Conservation (phyloP, 345 rosid species). For the Hypericum androsaemum region DNA sequence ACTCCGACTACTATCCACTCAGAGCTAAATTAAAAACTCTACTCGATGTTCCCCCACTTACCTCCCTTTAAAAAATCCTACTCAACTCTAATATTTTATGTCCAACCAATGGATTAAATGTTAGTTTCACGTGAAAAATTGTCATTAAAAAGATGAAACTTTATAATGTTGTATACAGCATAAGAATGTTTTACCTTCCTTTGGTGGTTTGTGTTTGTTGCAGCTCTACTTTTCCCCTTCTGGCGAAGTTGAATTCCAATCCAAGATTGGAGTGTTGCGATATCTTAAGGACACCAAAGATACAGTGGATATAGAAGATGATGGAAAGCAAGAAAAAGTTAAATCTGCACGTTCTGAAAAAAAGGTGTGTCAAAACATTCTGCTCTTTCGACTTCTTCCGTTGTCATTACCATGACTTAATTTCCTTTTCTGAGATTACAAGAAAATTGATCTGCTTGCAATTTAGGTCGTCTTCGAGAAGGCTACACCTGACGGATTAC, state of each 20-base stretch:
- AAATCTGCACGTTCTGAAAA: conserved; percentile 8
- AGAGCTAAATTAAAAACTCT: too few species aligned
- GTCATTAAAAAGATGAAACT: conserved; percentile 3
- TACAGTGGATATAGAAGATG: too few species aligned
- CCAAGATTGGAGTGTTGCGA: conserved; percentile 34
- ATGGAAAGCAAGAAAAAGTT: conserved; percentile 18
- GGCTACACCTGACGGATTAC: conserved; percentile 63
- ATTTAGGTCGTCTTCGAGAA: conserved; percentile 35
- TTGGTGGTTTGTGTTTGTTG: conserved; percentile 18
- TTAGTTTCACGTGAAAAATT: too few species aligned
- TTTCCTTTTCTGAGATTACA: conserved; percentile 6
- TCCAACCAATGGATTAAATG: too few species aligned
- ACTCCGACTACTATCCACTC: too few species aligned
- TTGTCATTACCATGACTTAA: background rate
- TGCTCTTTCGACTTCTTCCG: conserved; percentile 1
- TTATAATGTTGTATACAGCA: background rate
- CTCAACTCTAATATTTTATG: too few species aligned
- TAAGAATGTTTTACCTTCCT: background rate
- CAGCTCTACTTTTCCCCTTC: conserved; percentile 44
- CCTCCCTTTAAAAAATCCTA: too few species aligned
- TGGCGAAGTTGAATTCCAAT: conserved; percentile 27
- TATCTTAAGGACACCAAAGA: conserved; percentile 18
- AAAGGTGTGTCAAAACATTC: conserved; percentile 22
- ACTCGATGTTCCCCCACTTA: too few species aligned
- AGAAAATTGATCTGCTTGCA: conserved; percentile 23